phyloP scores from a whole-genome alignment of 2,329 filamentous ascomycete genomes.

The Xylariaceae sp. region DNA sequence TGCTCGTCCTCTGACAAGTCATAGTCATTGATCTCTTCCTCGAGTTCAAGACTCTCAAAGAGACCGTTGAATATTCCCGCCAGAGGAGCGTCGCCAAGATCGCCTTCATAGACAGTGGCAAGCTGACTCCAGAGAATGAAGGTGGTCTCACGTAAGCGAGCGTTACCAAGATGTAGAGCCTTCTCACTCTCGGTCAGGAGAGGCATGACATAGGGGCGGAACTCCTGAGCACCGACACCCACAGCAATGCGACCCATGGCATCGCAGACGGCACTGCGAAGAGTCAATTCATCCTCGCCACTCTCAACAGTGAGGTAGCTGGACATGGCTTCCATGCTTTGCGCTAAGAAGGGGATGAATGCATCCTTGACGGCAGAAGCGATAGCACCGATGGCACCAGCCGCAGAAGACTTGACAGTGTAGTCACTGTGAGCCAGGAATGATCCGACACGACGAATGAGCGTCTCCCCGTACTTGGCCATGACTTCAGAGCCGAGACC shows the following conservation, averaged over 20 bases:
- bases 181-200: conserved; percentile 92
- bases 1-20: conserved; percentile 54
- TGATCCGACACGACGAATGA: conserved; percentile 78
- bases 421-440: conserved; percentile 80
- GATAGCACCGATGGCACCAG: conserved; percentile 84
- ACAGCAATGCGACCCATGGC: conserved; percentile 88
- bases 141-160: conserved; percentile 87
- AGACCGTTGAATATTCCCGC: conserved; percentile 73
- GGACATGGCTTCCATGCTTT: conserved; percentile 84
- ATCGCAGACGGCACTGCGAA: conserved; percentile 86
- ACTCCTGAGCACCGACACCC: conserved; percentile 78
- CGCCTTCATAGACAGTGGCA: conserved; percentile 84
- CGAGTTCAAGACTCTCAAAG: conserved; percentile 77
- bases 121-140: conserved; percentile 96
- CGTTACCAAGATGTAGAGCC: conserved; percentile 80
- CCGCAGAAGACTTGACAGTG: conserved; percentile 84
- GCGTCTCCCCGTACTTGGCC: conserved; percentile 71
- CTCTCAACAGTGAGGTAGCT: conserved; percentile 82
- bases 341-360: conserved; percentile 87
- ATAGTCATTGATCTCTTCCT: conserved; percentile 80
- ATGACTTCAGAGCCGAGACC: conserved; percentile 77
- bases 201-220: conserved; percentile 85
- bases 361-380: conserved; percentile 75
- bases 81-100: conserved; percentile 69
- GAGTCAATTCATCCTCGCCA: conserved; percentile 80